Evolutionary conservation across 345 rosid species (phyloP).

Genomic region (Firmiana major): DNA sequence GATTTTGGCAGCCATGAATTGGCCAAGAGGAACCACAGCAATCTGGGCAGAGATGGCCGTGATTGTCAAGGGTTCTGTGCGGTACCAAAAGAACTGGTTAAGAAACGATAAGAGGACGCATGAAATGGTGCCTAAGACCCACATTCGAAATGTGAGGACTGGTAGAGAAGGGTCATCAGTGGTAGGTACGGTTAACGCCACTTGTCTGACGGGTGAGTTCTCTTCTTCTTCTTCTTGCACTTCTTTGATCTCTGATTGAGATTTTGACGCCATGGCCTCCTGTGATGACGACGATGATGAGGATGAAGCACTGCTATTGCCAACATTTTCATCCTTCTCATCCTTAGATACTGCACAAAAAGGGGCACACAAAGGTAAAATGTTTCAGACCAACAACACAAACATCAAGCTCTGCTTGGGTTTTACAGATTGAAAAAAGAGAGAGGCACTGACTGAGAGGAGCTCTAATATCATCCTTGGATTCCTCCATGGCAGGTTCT

Average conservation of each 20-base stretch:
- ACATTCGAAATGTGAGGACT: conserved; percentile 86
- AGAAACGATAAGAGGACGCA: conserved; percentile 77
- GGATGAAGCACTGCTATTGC: not conserved
- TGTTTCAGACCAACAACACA: too few species aligned
- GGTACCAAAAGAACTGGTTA: conserved; percentile 94
- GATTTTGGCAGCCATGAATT: conserved; percentile 78
- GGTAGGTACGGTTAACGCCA: conserved; percentile 84
- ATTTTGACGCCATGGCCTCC: not conserved
- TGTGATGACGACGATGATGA: conserved; percentile 28
- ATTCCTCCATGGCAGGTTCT: conserved; percentile 22
- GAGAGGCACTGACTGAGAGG: conserved; percentile 41
- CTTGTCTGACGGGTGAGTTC: conserved; percentile 82
- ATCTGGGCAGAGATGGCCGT: conserved; percentile 95
- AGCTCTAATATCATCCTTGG: conserved; percentile 29
- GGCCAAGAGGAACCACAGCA: conserved; percentile 91
- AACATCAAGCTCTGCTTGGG: not conserved
- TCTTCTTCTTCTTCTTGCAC: conserved; percentile 41
- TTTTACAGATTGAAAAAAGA: not conserved
- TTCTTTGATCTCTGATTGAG: conserved; percentile 13
- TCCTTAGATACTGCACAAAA: conserved; percentile 26
- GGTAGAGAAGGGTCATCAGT: conserved; percentile 86
- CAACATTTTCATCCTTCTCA: conserved; percentile 16
- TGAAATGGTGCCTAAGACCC: conserved; percentile 80
- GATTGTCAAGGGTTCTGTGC: conserved; percentile 89
- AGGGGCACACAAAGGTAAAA: not conserved